phyloP scores from a whole-genome alignment of 495 filamentous ascomycete genomes.

The Amniculicola lignicola region DNA sequence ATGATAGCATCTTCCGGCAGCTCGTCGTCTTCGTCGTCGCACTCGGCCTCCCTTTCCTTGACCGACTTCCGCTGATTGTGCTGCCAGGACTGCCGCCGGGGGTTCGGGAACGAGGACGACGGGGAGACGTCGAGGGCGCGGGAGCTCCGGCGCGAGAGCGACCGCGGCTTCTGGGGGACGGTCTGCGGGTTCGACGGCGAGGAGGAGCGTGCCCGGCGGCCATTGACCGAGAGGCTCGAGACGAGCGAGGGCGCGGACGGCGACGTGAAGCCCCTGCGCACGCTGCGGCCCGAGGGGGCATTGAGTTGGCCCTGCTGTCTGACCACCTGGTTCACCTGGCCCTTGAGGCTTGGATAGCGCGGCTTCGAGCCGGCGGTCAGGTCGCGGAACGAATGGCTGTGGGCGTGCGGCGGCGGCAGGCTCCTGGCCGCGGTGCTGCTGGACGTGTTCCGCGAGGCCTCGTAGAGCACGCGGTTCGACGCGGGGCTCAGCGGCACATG shows the following conservation, averaged over 20 bases:
- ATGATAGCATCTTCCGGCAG: conserved; percentile 86
- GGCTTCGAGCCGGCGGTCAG: conserved; percentile 37
- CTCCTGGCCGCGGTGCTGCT: conserved; percentile 2
- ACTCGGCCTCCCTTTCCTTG: conserved; percentile 81
- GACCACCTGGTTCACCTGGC: conserved; percentile 37
- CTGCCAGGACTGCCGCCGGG: conserved; percentile 64
- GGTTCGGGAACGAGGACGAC: conserved; percentile 33
- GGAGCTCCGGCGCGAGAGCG: conserved; percentile 28
- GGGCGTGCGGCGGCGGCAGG: background rate
- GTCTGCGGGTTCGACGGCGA: conserved; percentile 23
- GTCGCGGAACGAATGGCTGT: conserved; percentile 32
- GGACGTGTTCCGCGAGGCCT: conserved; percentile 21
- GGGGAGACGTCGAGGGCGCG: conserved; percentile 44
- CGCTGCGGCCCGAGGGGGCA: conserved; percentile 36
- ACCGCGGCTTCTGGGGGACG: conserved; percentile 21
- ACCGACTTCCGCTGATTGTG: conserved; percentile 65
- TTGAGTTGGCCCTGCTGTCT: conserved; percentile 34
- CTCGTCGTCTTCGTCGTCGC: conserved; percentile 77
- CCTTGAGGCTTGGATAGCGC: conserved; percentile 42
- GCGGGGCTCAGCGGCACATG: conserved; percentile 35
- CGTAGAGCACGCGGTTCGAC: conserved; percentile 35
- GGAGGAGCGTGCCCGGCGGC: conserved; percentile 47
- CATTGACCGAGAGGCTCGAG: conserved; percentile 36
- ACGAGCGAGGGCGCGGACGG: conserved; percentile 46
- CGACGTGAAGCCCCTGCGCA: conserved; percentile 44